Evolutionary conservation across 805 yeast genomes (phyloP).

Genomic region (Blastobotrys robertii): DNA sequence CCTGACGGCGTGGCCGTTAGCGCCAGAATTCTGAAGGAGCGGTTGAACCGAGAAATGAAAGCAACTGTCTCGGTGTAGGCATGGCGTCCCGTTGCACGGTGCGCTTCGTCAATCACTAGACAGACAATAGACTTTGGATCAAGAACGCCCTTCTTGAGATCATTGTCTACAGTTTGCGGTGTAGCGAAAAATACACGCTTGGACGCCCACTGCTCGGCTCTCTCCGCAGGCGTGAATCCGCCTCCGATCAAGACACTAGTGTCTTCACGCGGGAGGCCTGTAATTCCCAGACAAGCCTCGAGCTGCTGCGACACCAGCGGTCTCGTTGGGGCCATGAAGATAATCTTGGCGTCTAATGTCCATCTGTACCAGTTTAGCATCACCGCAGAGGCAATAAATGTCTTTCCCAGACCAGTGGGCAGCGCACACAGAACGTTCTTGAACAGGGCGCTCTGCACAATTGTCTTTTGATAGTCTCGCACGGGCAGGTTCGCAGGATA

Average conservation of each 20-base stretch:
- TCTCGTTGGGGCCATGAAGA: constrained; percentile 94
- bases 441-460: constrained; percentile 61
- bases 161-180: constrained; percentile 94
- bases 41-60: constrained; percentile 50
- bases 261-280: constrained; percentile 69
- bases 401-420: constrained; percentile 97
- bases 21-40: constrained; percentile 68
- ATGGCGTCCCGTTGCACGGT: constrained; percentile 82
- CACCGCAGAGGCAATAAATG: constrained; percentile 89
- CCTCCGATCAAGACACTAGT: constrained; percentile 70
- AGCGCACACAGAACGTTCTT: constrained; percentile 77
- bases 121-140: constrained; percentile 69
- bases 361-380: constrained; percentile 85
- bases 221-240: constrained; percentile 36
- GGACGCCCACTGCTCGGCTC: constrained; percentile 68
- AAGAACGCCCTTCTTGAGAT: constrained; percentile 60
- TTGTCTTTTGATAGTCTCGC: constrained; percentile 82
- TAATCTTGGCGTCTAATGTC: constrained; percentile 69
- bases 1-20: constrained; percentile 95
- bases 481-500: constrained; percentile 81
- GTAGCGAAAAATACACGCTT: constrained; percentile 86
- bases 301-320: constrained; percentile 96
- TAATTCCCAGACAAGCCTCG: constrained; percentile 78
- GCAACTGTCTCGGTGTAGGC: constrained; percentile 80
- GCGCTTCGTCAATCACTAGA: constrained; percentile 91